These are phyloP conservation scores for Cryptococcus neoformans DNA, from an alignment of 1,284 basidiomycete species.

Conservation along the genomic window DNA sequence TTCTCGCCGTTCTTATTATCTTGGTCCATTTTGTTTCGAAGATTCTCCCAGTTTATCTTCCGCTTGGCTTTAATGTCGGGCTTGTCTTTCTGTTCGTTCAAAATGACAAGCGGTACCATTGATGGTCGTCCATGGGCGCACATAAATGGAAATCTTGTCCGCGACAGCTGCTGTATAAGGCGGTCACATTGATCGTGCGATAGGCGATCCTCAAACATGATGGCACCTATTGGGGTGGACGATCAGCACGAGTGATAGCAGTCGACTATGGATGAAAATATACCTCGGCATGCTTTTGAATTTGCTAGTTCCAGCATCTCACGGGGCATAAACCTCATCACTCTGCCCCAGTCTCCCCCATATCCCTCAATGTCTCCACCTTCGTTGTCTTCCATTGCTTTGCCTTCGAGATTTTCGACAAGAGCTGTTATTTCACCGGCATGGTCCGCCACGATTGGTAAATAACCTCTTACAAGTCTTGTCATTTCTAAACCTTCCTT, in stretches of 20 bases:
- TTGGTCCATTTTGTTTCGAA: conserved; percentile 9
- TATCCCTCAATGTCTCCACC: conserved; percentile 16
- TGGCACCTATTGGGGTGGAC: conserved; percentile 61
- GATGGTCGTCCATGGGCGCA: conserved; percentile 78
- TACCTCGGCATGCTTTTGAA: conserved; percentile 89
- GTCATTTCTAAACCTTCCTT: conserved; percentile 33
- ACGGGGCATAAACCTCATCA: conserved; percentile 71
- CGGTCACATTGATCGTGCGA: conserved; percentile 63
- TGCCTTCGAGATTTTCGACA: conserved; percentile 8
- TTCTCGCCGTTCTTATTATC: background rate
- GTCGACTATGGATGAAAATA: conserved; percentile 16
- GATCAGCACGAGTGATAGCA: background rate
- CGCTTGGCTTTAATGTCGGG: background rate
- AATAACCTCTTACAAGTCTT: conserved; percentile 32
- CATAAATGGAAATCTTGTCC: conserved; percentile 79
- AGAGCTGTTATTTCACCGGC: conserved; percentile 34
- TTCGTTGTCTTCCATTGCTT: conserved; percentile 2
- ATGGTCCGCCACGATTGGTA: conserved; percentile 24
- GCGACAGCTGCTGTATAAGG: conserved; percentile 64
- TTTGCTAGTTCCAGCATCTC: conserved; percentile 78
- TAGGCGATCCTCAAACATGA: conserved; percentile 93
- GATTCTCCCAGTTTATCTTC: conserved; percentile 21
- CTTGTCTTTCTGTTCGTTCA: conserved; percentile 3
- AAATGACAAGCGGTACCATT: conserved; percentile 44
- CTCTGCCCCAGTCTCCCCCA: conserved; percentile 62